These are phyloP conservation scores for Cladosporium sp. DNA, from an alignment of 2,329 filamentous ascomycete species.

Conservation along the genomic window DNA sequence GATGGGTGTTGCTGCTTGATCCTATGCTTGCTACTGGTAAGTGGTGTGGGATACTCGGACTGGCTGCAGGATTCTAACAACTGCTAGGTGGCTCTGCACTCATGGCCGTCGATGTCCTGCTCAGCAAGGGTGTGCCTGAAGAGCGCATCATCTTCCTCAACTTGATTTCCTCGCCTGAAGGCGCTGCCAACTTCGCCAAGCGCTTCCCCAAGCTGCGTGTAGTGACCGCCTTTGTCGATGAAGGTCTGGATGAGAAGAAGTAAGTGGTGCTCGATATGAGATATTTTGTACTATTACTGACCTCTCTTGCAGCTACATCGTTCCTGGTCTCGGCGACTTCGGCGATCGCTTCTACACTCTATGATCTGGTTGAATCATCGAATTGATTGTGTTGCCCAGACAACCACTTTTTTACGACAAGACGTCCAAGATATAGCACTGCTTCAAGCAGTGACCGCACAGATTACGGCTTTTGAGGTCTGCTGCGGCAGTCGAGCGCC, in stretches of 20 bases:
- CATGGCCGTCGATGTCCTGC: constrained; percentile 93
- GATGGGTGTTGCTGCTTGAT: constrained; percentile 91
- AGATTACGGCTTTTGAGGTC: too few relatives aligned
- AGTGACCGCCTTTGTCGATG: constrained; percentile 92
- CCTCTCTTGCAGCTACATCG: constrained; percentile 70
- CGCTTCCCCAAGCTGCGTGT: constrained; percentile 86
- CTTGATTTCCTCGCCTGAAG: constrained; percentile 93
- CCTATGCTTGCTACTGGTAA: constrained; percentile 98
- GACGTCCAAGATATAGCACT: too few relatives aligned
- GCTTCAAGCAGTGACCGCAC: too few relatives aligned
- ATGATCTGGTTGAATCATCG: constrained; percentile 34
- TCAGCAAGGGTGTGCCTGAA: constrained; percentile 84
- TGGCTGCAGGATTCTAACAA: neutral
- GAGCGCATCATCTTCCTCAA: constrained; percentile 95
- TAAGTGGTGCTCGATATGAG: constrained; percentile 44
- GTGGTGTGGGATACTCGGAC: constrained; percentile 17
- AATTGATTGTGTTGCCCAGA: neutral
- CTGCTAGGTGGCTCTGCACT: constrained; percentile 80
- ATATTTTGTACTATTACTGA: constrained; percentile 29
- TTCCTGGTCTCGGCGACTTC: constrained; percentile 91
- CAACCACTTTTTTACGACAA: neutral
- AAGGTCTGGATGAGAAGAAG: constrained; percentile 98
- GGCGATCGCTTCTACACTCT: constrained; percentile 94
- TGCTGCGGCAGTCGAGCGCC: too few relatives aligned
- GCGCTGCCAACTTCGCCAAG: constrained; percentile 81